Evolutionary conservation across 2,329 filamentous ascomycete genomes (phyloP), one percentile per base, ranked within the genome.

Genomic region (Xylaria sp.): DNA sequence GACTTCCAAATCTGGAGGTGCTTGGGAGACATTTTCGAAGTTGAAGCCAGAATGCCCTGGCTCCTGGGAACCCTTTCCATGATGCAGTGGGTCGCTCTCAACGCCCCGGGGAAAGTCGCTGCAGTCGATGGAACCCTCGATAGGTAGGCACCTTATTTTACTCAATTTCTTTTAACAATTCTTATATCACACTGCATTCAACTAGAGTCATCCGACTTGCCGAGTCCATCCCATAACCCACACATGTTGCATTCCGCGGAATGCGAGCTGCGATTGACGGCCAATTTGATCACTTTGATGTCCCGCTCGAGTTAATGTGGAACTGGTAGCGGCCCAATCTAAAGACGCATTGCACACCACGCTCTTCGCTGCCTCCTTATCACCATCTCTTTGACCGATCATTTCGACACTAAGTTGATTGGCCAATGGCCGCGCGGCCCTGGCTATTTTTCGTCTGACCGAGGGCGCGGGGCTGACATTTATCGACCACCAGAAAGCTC

Each of bases 21-120:
- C 77, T 76, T 89, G 60, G 88, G 88, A 65, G 88, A 87, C 75
- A 78, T 96, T 66, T 78, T 93, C 69, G 88, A 93, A 81, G 78
- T 97, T 73, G 83, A 89, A 69, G 77, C 81, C 68, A 91, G 92
- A 77, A 96, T 97, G 92, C 94, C 94, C 67, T 98, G 94, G 94
- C 84, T 97, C 60, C 84, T 83, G 73, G 92, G 92, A 74, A 80
- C 86, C 69, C 76, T 95, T 63, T 90, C 91, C 60, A 85, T 97
- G 77, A 76, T 90, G 69, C 92, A 95, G 78, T 89, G 91, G 82
- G 83, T 87, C 69, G 84, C 88, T 72, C 78, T 94, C 73, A 82
- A 83, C 72, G 92, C 93, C 23, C 92, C 92, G 67, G 91, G 92
- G 72, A 85, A 79, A 78, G 78, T 96, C 67, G 92, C 91, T 74